Percentiles rank a stretch among this genome's conserved stretches.
Evolutionary conservation across 164 flowering plant genomes (phyloP).

Genomic region (Paratinospora sagittata): DNA sequence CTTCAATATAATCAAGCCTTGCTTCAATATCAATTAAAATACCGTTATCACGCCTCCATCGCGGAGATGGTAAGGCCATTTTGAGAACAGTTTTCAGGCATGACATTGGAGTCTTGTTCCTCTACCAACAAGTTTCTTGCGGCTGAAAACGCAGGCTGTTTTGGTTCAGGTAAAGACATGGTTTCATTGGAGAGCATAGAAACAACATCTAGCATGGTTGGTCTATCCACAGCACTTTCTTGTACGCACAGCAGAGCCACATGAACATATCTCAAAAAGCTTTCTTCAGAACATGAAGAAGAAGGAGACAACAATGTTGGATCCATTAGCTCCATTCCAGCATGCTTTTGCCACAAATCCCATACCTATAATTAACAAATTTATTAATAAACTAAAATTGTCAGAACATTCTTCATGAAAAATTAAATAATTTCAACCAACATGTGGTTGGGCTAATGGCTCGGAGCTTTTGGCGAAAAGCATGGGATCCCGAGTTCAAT

Average conservation of each 20-base stretch:
- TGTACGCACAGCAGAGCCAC: conserved; percentile 6
- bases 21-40: not conserved
- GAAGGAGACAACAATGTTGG: not conserved
- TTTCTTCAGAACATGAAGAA: conserved; percentile 1
- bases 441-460: not conserved
- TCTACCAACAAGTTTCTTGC: not conserved
- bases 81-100: not conserved
- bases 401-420: not conserved
- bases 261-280: conserved; percentile 3
- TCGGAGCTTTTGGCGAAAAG: too few relatives aligned
- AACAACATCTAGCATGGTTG: conserved; percentile 7
- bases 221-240: conserved; percentile 2
- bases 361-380: not conserved
- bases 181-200: conserved; percentile 4
- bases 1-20: too few relatives aligned
- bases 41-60: not conserved
- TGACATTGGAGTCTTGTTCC: not conserved
- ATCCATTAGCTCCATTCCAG: not conserved
- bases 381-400: not conserved
- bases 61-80: not conserved
- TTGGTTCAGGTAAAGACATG: not conserved
- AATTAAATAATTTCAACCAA: not conserved
- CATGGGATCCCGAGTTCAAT: too few relatives aligned
- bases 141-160: not conserved
- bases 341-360: conserved; percentile 2